These are phyloP conservation scores for Chlamydomonas asymmetrica DNA, from an alignment of 139 green algal genomes.

Conservation along the genomic window DNA sequence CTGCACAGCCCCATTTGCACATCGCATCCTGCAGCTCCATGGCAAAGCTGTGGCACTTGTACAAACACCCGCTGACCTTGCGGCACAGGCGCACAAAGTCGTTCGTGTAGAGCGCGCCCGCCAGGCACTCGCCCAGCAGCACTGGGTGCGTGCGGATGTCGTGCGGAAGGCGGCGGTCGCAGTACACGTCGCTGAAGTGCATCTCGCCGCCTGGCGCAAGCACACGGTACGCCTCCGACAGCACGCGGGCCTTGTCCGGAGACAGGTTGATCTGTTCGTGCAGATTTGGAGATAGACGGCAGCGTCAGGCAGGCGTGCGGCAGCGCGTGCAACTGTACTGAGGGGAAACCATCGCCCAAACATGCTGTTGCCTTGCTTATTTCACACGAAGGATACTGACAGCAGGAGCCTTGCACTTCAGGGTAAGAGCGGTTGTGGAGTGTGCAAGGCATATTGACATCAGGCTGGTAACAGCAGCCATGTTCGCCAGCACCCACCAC, in stretches of 20 bases:
- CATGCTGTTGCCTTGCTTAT: no score
- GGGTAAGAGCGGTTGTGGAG: no score
- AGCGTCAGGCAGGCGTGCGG: no score
- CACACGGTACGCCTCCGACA: slow-evolving; percentile 68
- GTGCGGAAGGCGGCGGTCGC: slow-evolving; percentile 74
- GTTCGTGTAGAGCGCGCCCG: slow-evolving; percentile 89
- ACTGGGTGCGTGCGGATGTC: slow-evolving; percentile 41
- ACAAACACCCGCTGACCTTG: no score
- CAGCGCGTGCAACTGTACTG: no score
- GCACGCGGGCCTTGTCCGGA: slow-evolving; percentile 82
- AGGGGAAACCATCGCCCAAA: no score
- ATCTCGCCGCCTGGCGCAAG: slow-evolving; percentile 93
- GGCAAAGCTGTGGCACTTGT: not conserved
- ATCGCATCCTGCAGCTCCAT: not conserved
- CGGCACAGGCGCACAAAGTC: slow-evolving; percentile 85
- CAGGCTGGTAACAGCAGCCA: no score
- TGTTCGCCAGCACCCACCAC: slow-evolving; percentile 60
- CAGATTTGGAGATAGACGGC: no score
- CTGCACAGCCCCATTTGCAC: not conserved
- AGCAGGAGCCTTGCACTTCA: no score
- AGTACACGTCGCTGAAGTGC: slow-evolving; percentile 97
- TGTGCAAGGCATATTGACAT: no score
- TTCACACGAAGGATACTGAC: no score
- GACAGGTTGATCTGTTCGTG: slow-evolving; percentile 83
- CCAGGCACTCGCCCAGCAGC: slow-evolving; percentile 86